phyloP scores from a whole-genome alignment of 2,329 filamentous ascomycete species.

The Fusarium humuli region DNA sequence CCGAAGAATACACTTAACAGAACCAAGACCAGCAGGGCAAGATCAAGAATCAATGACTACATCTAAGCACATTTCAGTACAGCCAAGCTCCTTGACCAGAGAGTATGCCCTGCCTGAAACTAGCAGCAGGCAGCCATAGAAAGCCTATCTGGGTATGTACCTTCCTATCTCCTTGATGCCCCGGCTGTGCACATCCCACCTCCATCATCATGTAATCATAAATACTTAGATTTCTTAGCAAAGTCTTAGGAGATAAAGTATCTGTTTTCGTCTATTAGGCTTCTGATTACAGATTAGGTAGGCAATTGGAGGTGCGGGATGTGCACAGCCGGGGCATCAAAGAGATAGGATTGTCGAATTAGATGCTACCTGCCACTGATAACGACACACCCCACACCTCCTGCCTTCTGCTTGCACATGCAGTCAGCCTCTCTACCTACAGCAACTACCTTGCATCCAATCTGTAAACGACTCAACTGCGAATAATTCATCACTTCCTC shows the following conservation, averaged over 20 bases:
- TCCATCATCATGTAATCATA: too few species aligned
- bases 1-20: neutral
- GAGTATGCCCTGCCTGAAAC: conserved; percentile 5
- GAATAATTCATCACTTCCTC: neutral
- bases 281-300: too few species aligned
- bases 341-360: neutral
- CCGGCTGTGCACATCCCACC: too few species aligned
- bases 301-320: too few species aligned
- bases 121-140: conserved; percentile 1
- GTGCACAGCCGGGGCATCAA: too few species aligned
- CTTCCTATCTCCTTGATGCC: neutral
- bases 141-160: neutral
- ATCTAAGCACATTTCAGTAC: neutral
- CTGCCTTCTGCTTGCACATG: neutral
- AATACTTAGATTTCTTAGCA: too few species aligned
- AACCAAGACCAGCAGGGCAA: neutral
- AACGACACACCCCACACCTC: neutral
- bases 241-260: too few species aligned
- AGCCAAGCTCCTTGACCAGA: neutral
- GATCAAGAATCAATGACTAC: neutral
- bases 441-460: neutral
- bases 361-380: neutral
- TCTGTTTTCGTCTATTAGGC: too few species aligned
- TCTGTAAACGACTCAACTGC: neutral
- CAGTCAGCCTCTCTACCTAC: neutral